Evolutionary conservation across 371 early-diverging fungal species (phyloP).

Genomic region (Coemansia sp.): DNA sequence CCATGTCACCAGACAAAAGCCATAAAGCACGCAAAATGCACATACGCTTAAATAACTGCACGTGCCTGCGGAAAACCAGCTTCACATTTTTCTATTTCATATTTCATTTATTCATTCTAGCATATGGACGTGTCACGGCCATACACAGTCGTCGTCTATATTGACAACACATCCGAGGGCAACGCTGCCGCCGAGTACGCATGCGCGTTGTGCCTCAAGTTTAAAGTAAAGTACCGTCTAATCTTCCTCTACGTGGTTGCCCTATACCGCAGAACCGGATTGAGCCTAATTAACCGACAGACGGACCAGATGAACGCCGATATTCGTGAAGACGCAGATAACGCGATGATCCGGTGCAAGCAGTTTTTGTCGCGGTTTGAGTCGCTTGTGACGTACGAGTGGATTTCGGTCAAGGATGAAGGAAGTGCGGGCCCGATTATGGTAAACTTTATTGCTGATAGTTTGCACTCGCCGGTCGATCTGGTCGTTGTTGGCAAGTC

Average conservation of each 20-base stretch:
- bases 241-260: slow-evolving; percentile 48
- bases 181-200: slow-evolving; percentile 49
- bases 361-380: slow-evolving; percentile 49
- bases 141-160: slow-evolving; percentile 43
- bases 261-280: slow-evolving; percentile 30
- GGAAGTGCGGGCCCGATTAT: slow-evolving; percentile 42
- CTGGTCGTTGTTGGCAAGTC: slow-evolving; percentile 42
- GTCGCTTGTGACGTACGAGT: slow-evolving; percentile 44
- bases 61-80: background rate
- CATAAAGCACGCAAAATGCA: slow-evolving; percentile 3
- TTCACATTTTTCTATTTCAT: background rate
- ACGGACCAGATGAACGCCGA: slow-evolving; percentile 48
- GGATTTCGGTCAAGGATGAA: slow-evolving; percentile 50
- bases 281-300: slow-evolving; percentile 46
- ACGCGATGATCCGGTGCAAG: slow-evolving; percentile 41
- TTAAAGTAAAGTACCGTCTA: slow-evolving; percentile 44
- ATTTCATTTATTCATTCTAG: background rate
- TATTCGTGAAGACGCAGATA: slow-evolving; percentile 48
- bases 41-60: background rate
- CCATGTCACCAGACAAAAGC: slow-evolving; percentile 14
- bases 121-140: slow-evolving; percentile 26
- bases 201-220: slow-evolving; percentile 41
- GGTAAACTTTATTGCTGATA: slow-evolving; percentile 29
- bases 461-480: slow-evolving; percentile 33
- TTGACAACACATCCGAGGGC: slow-evolving; percentile 42